A percentile compares a stretch with the other conserved stretches of the same genome.
These are phyloP conservation scores for Drechslerella dactyloides DNA, from an alignment of 2,329 filamentous ascomycete species.

Conservation along the genomic window DNA sequence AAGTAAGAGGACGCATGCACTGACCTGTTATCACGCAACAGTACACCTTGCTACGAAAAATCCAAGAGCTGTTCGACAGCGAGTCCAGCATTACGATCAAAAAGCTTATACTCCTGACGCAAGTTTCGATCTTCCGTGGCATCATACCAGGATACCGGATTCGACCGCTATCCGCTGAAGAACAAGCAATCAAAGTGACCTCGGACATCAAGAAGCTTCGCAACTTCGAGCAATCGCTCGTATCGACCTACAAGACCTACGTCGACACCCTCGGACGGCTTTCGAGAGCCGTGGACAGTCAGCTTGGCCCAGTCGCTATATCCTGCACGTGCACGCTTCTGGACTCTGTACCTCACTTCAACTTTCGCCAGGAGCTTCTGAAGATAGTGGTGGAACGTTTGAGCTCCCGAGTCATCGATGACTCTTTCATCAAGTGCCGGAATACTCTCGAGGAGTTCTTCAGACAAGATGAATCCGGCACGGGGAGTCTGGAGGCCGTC, in stretches of 20 bases:
- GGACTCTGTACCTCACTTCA: constrained; percentile 89
- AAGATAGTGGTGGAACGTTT: constrained; percentile 86
- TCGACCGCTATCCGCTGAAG: constrained; percentile 77
- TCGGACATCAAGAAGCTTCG: constrained; percentile 87
- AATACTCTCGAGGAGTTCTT: constrained; percentile 83
- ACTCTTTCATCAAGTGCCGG: constrained; percentile 77
- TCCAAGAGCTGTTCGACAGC: constrained; percentile 52
- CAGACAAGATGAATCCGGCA: constrained; percentile 84
- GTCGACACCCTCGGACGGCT: constrained; percentile 75
- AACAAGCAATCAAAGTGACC: constrained; percentile 78
- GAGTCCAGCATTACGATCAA: constrained; percentile 71
- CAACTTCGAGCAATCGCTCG: constrained; percentile 83
- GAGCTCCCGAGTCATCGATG: constrained; percentile 73
- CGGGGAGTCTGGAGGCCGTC: constrained; percentile 84
- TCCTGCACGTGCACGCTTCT: constrained; percentile 84
- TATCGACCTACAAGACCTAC: constrained; percentile 84
- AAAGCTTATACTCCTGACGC: constrained; percentile 84
- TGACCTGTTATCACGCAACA: constrained; percentile 10
- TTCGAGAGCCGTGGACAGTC: constrained; percentile 62
- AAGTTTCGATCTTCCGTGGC: constrained; percentile 91
- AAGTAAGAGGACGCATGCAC: background rate
- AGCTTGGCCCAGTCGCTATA: constrained; percentile 68
- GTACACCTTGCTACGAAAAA: constrained; percentile 38
- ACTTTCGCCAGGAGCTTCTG: constrained; percentile 86
- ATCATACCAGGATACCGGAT: constrained; percentile 96